A percentile compares a stretch with the other conserved stretches of the same genome.
Conservation (phyloP, 1,284 basidiomycete genomes). For the Hypsizygus ulmarius region DNA sequence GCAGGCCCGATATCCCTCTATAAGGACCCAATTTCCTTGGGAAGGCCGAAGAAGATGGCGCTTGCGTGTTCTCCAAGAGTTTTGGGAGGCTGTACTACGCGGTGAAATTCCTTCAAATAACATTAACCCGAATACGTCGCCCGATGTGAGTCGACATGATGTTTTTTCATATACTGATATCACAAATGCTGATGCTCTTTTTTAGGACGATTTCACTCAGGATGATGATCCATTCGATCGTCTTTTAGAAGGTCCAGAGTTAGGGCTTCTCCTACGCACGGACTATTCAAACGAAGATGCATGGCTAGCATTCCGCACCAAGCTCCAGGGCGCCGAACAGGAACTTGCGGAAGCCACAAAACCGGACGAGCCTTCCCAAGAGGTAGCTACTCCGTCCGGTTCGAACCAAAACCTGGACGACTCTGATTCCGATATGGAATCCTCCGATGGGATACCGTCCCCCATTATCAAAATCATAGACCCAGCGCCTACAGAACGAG, state of each 20-base stretch:
- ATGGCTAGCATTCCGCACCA: slow-evolving; percentile 53
- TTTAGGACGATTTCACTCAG: slow-evolving; percentile 20
- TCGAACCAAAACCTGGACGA: slow-evolving; percentile 11
- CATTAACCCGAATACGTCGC: slow-evolving; percentile 9
- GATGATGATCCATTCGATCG: slow-evolving; percentile 35
- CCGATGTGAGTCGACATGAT: slow-evolving; percentile 10
- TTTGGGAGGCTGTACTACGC: slow-evolving; percentile 31
- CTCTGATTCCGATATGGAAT: slow-evolving; percentile 35
- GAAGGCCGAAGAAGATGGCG: slow-evolving; percentile 42
- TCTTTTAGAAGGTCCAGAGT: slow-evolving; percentile 47
- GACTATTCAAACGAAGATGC: slow-evolving; percentile 65
- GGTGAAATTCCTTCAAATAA: slow-evolving; percentile 7
- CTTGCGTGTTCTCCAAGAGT: slow-evolving; percentile 39
- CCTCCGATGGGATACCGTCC: slow-evolving; percentile 30
- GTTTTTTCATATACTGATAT: neutral
- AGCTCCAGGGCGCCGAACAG: slow-evolving; percentile 51
- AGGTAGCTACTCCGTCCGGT: slow-evolving; percentile 19
- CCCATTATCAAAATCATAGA: slow-evolving; percentile 54
- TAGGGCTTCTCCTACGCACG: slow-evolving; percentile 64
- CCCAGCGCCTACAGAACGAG: slow-evolving; percentile 40
- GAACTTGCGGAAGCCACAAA: slow-evolving; percentile 37
- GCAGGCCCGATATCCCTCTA: slow-evolving; percentile 30
- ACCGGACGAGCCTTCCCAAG: slow-evolving; percentile 8
- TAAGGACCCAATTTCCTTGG: slow-evolving; percentile 34
- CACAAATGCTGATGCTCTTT: neutral